Conservation (phyloP, 2,329 filamentous ascomycete species). For the Dactylellina parvicollis region DNA sequence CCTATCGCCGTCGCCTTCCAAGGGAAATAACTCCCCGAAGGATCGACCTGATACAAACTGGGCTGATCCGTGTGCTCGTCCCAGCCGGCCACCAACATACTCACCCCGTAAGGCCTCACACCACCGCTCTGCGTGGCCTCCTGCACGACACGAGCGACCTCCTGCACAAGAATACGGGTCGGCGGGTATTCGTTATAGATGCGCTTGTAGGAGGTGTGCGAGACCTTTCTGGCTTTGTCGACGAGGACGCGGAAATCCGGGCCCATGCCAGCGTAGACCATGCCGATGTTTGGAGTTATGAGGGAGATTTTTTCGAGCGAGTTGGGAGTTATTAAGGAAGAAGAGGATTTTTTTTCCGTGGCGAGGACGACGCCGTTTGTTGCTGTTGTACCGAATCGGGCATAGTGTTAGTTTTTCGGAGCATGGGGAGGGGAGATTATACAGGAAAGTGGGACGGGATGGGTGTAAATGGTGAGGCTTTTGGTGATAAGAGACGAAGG, state of each 20-base stretch:
- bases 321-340: slow-evolving; percentile 91
- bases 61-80: slow-evolving; percentile 96
- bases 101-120: slow-evolving; percentile 96
- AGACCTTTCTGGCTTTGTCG: slow-evolving; percentile 97
- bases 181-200: slow-evolving; percentile 99
- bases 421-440: slow-evolving; percentile 3
- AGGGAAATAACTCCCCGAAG: slow-evolving; percentile 97
- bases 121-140: slow-evolving; percentile 98
- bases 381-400: slow-evolving; percentile 69
- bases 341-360: slow-evolving; percentile 99
- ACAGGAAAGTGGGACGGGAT: background rate
- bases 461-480: background rate
- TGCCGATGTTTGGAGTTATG: slow-evolving; percentile 98
- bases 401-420: slow-evolving; percentile 52
- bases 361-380: slow-evolving; percentile 99
- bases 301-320: slow-evolving; percentile 97
- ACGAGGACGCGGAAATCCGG: slow-evolving; percentile 97
- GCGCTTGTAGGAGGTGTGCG: slow-evolving; percentile 98
- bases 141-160: slow-evolving; percentile 97
- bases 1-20: slow-evolving; percentile 99
- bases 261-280: slow-evolving; percentile 99
- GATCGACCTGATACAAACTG: slow-evolving; percentile 98
- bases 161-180: slow-evolving; percentile 97
- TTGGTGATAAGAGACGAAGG: background rate
- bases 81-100: slow-evolving; percentile 94